Base-by-base conservation (phyloP, 73 alveolate genomes). In the Halteria grandinella region DNA sequence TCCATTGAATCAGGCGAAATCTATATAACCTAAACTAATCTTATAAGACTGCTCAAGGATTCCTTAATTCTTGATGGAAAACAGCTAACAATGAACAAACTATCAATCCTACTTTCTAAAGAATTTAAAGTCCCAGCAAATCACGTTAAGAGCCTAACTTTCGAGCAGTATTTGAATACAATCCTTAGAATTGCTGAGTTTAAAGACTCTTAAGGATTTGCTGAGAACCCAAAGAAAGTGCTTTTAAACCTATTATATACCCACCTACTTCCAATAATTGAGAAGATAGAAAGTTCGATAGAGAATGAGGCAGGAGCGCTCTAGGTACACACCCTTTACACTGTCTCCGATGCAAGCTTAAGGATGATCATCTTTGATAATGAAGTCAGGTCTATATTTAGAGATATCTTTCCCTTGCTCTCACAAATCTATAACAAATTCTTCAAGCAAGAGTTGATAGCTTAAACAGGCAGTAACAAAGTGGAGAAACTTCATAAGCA, bases 1-100 rank as follows among this genome's bases (percentile, higher is more conserved):
- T 73, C 85, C 5, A 17, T 73, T 5, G 85, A 73, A 10, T 54
- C 37, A 36, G 85, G 85, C 10, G 54, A 52, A 8, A 54, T 73
- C 15, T 73, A 34, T 52, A 34, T 73, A 6, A 73, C 85, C 39
- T 73, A 24, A 8, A 52, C 75, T 6, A 73, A 73, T 55, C 18
- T 73, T 40, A 1, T 73, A 11, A 73, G 55, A 37, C 75, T 73
- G 20, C 18, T 73, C 11, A 51, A 33, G 25, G 85, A 73, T 36
- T 43, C 85, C 3, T 24, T 24, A 29, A 53, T 54, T 6, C 20
- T 73, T 15, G 85, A 73, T 54, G 64, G 32, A 17, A 8, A 31
- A 37, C 31, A 36, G n/a, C 64, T 39, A 4, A 73, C 70, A 24
- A 21, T 54, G 25, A 51, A 36, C 27, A 3, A 36, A 20, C 36